Evolutionary conservation across 2,329 filamentous ascomycete genomes (phyloP), one percentile per base, ranked within the genome.

Genomic region (Aspergillus uvarum): DNA sequence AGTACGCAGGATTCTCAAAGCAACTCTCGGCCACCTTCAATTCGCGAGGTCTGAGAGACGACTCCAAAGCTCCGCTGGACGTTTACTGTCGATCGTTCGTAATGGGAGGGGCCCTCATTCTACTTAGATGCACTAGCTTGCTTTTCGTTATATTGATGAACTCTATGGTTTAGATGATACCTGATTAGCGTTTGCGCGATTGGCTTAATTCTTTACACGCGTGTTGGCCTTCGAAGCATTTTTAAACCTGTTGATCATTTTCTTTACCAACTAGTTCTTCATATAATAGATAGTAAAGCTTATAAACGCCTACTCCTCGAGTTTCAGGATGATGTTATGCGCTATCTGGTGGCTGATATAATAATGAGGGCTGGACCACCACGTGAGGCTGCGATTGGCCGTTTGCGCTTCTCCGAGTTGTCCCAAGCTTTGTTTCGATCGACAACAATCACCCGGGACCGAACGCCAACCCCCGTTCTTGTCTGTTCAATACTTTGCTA

Each of bases 11-110:
- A 75, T 22, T 65, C 70, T 1, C 66, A 73, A 29, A 68, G 60
- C 52, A 69, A 62, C 48, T 67, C 72, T 16, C 58, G 65, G n/a
- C 61, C 72, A 19, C 66, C 72, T 22, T 76, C 70, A 32, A 65
- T 74, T 51, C 67, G 76, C 42, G 76, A 78, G 57, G 74, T 77
- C 50, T 79, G 70, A 56, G 52, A 19, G 49, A 47, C 54, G 51
- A 47, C 1, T 14, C 2, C 7, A 29, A 35, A 8, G 22, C 21
- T 26, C 22, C 24, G 52, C 11, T 52, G 24, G 24, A 19, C 14
- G 16, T 47, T 42, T 21, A n/a, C 4, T 8, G 32, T 21, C 26
- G n/a, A 51, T 42, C 38, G 51, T 19, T 26, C 38, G 47, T 29
- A 29, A 29, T 22, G 22, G 26, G 54, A 52, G n/a, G 44, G 53